phyloP scores from a whole-genome alignment of 805 yeast genomes.

The Yarrowia divulgata region DNA sequence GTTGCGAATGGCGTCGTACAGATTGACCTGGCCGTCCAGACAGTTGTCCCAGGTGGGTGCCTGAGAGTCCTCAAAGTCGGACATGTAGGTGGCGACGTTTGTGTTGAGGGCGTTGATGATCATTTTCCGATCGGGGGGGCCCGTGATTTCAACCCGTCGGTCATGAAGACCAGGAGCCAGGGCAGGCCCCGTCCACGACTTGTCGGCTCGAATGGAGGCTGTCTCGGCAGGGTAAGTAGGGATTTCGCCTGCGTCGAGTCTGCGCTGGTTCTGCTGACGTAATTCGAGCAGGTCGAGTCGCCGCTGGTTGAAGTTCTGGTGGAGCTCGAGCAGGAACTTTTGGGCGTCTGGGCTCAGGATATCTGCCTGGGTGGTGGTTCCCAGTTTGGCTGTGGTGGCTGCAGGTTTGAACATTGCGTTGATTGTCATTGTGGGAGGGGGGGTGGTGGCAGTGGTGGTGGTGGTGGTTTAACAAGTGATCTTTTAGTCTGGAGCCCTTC shows the following conservation, averaged over 20 bases:
- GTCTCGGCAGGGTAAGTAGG: constrained; percentile 72
- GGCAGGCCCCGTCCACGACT: constrained; percentile 72
- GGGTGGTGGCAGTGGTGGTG: neutral
- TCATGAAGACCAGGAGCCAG: constrained; percentile 70
- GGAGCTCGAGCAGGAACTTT: constrained; percentile 69
- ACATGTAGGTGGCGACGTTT: constrained; percentile 73
- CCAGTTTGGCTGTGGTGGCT: neutral
- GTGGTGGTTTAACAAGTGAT: no score
- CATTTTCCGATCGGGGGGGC: constrained; percentile 77
- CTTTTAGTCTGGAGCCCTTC: no score
- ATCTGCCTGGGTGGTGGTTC: neutral
- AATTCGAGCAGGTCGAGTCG: constrained; percentile 61
- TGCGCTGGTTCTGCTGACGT: constrained; percentile 59
- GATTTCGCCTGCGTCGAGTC: constrained; percentile 63
- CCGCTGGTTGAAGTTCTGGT: constrained; percentile 62
- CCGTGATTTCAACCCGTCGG: constrained; percentile 75
- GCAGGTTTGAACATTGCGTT: constrained; percentile 1
- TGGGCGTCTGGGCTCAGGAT: constrained; percentile 65
- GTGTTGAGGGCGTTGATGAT: constrained; percentile 74
- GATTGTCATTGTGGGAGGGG: no score
- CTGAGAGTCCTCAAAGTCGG: constrained; percentile 74
- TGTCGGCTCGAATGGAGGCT: constrained; percentile 62
- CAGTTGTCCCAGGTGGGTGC: constrained; percentile 73
- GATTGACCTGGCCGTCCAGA: constrained; percentile 70
- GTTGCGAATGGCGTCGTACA: constrained; percentile 69